Percentiles rank a stretch among this genome's conserved stretches.
Conservation (phyloP, 2,329 filamentous ascomycete genomes). For the Trichoderma endophyticum region DNA sequence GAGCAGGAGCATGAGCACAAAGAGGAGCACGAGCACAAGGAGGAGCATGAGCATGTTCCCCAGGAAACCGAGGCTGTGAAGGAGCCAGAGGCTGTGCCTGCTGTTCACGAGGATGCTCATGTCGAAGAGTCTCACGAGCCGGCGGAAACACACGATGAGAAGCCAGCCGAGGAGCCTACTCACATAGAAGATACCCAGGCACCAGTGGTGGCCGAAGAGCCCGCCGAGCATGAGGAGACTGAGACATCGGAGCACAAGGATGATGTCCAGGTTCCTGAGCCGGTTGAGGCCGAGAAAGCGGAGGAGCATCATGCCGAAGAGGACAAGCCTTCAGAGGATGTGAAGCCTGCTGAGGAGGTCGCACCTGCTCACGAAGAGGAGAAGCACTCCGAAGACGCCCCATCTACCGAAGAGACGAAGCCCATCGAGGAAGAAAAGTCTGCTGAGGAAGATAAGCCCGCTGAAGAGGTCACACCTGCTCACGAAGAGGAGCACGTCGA, state of each 20-base stretch:
- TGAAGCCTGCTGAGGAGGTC: neutral
- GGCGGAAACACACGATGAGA: slow-evolving; percentile 15
- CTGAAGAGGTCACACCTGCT: neutral
- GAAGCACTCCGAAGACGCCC: neutral
- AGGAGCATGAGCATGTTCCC: neutral
- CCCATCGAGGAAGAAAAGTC: neutral
- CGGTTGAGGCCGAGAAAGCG: neutral
- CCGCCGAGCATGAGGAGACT: neutral
- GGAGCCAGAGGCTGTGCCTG: slow-evolving; percentile 1
- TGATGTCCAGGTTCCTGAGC: neutral
- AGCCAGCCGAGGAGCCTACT: slow-evolving; percentile 8
- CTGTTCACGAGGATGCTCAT: slow-evolving; percentile 18
- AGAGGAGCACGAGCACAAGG: neutral
- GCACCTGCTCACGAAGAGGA: neutral
- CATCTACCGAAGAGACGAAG: neutral
- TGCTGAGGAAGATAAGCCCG: neutral
- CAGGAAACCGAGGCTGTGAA: neutral
- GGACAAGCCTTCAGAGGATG: neutral
- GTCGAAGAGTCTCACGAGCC: slow-evolving; percentile 8
- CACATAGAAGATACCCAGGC: neutral
- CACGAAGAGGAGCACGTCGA: neutral
- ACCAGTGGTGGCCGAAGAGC: neutral
- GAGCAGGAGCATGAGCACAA: neutral
- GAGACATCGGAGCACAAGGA: slow-evolving; percentile 1
- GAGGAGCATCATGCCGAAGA: neutral